Percentiles rank a stretch among this genome's conserved stretches.
Conservation (phyloP, 1,139 yeast genomes). For the Eremothecium gossypii region DNA sequence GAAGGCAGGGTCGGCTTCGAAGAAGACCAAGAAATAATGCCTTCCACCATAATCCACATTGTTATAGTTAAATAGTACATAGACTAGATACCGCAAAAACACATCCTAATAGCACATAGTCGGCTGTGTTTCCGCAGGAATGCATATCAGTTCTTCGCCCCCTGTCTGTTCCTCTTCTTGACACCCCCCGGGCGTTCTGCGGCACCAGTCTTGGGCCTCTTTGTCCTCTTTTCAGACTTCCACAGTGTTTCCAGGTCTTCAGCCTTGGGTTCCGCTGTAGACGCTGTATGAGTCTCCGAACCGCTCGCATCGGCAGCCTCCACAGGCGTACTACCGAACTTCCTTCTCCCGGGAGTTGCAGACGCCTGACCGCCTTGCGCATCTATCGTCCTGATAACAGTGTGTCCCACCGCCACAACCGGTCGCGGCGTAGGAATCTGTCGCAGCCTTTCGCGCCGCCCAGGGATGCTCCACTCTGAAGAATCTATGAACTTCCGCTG, state of each 20-base stretch:
- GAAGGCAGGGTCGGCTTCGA: conserved; percentile 6
- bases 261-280: background rate
- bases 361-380: too few species aligned
- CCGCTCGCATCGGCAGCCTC: background rate
- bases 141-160: too few species aligned
- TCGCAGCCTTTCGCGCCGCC: conserved; percentile 1
- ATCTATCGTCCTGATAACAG: conserved; percentile 12
- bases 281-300: background rate
- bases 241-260: background rate
- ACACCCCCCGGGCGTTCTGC: too few species aligned
- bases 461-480: conserved; percentile 18
- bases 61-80: background rate
- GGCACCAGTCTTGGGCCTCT: background rate
- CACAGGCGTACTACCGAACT: background rate
- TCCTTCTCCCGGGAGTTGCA: too few species aligned
- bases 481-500: conserved; percentile 37
- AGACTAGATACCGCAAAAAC: background rate
- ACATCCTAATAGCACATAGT: too few species aligned
- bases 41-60: background rate
- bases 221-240: background rate
- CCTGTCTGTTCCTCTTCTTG: too few species aligned
- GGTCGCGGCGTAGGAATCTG: conserved; percentile 25
- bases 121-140: too few species aligned
- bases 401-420: conserved; percentile 39
- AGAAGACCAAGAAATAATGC: background rate